Evolutionary conservation across 2,329 filamentous ascomycete species (phyloP), one percentile per base, ranked within the genome.

Genomic region (Diaporthe vexans): DNA sequence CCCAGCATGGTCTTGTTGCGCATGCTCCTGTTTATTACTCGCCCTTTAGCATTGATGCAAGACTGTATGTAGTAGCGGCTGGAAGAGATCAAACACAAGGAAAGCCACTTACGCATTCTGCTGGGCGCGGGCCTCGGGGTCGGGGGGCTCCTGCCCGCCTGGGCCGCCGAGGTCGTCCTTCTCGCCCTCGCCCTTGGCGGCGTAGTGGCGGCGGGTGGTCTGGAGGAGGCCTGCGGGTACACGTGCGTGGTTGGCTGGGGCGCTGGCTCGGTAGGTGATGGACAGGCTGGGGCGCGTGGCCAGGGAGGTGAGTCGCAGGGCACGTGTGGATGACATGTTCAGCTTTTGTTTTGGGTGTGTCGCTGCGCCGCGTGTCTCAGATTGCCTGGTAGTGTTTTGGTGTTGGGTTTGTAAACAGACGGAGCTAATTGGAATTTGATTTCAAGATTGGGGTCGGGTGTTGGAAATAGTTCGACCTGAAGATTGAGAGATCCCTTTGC

Each of bases 161-260:
- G 73, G 73, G n/a, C 73, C 73, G 4, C 73, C 73, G 19, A 74
- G 69, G 15, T 74, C 69, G 21, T 74, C 73, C 58, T 72, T 72
- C 26, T 63, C 68, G 26, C 57, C 57, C 0, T 57, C 33, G 13
- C 67, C 57, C 29, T 67, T 74, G 46, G 70, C 24, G 24, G 70
- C 70, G 17, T 72, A 72, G 21, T 37, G 24, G n/a, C 70, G 70
- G 24, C n/a, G 3, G 5, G 63, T 57, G 35, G 33, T 3, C 9
- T 72, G 70, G 35, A 33, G 19, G n/a, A 35, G 21, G 17, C 59
- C 43, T 4, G 52, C 19, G n/a, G 67, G 57, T n/a, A n/a, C n/a
- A n/a, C n/a, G n/a, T n/a, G n/a, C n/a, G n/a, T n/a, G n/a, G n/a
- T n/a, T n/a, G n/a, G n/a, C n/a, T n/a, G n/a, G n/a, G n/a, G n/a